Evolutionary conservation across 139 green algal genomes (phyloP).

Genomic region (Diplosphaera chodatii): DNA sequence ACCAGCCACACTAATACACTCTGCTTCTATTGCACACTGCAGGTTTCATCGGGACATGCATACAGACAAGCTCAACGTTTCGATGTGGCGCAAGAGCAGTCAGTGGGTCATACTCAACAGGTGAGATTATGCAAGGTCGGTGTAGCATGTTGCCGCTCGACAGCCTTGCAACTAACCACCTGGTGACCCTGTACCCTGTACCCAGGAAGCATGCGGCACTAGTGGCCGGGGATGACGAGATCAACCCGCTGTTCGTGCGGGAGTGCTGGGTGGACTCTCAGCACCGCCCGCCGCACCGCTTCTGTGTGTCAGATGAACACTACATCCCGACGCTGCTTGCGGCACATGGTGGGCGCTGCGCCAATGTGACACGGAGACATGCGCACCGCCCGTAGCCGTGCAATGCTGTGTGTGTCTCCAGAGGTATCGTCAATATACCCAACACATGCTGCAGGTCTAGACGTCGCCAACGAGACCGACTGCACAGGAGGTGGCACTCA

Average conservation of each 20-base stretch:
- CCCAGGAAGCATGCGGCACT: conserved; percentile 2
- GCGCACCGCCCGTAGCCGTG: too few species aligned
- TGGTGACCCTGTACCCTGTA: background rate
- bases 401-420: too few species aligned
- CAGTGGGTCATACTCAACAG: background rate
- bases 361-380: too few species aligned
- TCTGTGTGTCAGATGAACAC: conserved; percentile 32
- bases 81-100: background rate
- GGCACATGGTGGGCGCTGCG: background rate
- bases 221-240: background rate
- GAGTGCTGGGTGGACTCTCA: conserved; percentile 16
- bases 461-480: conserved; percentile 13
- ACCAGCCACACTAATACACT: too few species aligned
- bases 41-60: background rate
- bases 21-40: background rate
- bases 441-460: background rate
- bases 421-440: too few species aligned
- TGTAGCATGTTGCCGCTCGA: too few species aligned
- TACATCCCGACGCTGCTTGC: conserved; percentile 38
- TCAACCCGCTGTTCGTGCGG: conserved; percentile 10
- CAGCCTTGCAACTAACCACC: too few species aligned
- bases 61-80: background rate
- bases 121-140: too few species aligned
- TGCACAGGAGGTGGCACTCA: conserved; percentile 6
- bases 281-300: background rate